Evolutionary conservation across 352 stramenopile species (phyloP), one percentile per base, ranked within the genome.

Genomic region (Pythium angustatum): DNA sequence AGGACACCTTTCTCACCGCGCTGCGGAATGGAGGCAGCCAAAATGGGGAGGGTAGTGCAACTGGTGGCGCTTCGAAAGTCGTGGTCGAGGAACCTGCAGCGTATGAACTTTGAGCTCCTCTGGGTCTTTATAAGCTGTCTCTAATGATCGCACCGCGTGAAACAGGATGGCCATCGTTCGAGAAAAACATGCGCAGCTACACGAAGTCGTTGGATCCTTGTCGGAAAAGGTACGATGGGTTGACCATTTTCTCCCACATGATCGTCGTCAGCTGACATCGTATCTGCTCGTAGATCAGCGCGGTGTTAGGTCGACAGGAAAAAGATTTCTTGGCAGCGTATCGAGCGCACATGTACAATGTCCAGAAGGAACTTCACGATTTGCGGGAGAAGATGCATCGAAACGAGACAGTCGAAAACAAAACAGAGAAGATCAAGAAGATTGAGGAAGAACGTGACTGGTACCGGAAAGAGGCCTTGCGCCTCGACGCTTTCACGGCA

Each of bases 311-410:
- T 11, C 79, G 94, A 47, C 93, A 98, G 58, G 93, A 98, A 66
- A 90, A 91, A 22, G 93, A 98, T 54, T 98, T 98, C 52, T 67
- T 98, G 11, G 87, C 88, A 17, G 93, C 93, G 2, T 98, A 98
- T 55, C 84, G 93, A n/a, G 88, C 91, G 11, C 93, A 98, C 69
- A 98, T 98, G 93, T 98, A 97, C 76, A 98, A 91, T 34, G 92
- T 98, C 10, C 93, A 98, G 68, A 96, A 97, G 66, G 93, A 98
- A 65, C 80, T 98, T 11, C 88, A 97, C 31, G 89, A 97, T 38
- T 89, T 96, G 64, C 87, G 93, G 26, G 87, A 96, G 55, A 90
- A 89, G 64, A 82, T 97, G 56, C 81, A 94, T 61, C 82, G 89
- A 47, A 97, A 97, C 55, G 92, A 97, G 62, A 91, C 83, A 2